Conservation (phyloP, 106 monocot species). For the Triglochin maritima region DNA sequence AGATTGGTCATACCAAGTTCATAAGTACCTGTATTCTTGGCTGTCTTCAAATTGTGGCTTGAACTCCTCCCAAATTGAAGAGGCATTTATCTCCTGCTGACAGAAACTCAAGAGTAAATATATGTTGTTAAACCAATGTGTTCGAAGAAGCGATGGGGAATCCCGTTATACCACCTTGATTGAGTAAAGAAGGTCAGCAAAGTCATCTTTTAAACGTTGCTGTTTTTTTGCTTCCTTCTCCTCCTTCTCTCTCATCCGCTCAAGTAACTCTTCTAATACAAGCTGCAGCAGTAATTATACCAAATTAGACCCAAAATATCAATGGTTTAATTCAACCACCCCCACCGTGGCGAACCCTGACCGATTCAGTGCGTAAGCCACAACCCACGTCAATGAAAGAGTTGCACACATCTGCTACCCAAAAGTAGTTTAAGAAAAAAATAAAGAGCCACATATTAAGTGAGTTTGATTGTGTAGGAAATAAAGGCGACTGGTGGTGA, state of each 20-base stretch:
- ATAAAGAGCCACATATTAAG: neutral
- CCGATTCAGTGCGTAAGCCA: too few relatives aligned
- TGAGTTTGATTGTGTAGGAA: neutral
- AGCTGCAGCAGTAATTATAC: slow-evolving; percentile 27
- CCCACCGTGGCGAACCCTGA: too few relatives aligned
- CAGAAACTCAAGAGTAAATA: neutral
- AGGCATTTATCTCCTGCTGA: slow-evolving; percentile 70
- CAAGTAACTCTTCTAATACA: slow-evolving; percentile 78
- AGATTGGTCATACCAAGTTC: too few relatives aligned
- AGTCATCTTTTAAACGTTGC: slow-evolving; percentile 65
- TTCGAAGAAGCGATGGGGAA: too few relatives aligned
- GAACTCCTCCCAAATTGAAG: slow-evolving; percentile 86
- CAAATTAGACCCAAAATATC: too few relatives aligned
- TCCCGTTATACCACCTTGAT: slow-evolving; percentile 41
- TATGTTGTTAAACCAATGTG: too few relatives aligned
- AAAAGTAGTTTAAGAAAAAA: neutral
- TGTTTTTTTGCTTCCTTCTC: slow-evolving; percentile 86
- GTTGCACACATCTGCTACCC: neutral
- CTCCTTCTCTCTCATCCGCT: slow-evolving; percentile 71
- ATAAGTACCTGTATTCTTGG: slow-evolving; percentile 64
- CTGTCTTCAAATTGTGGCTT: slow-evolving; percentile 77
- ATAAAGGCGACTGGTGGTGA: neutral
- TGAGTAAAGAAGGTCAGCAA: slow-evolving; percentile 64
- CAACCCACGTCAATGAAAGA: too few relatives aligned
- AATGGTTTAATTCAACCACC: too few relatives aligned